Evolutionary conservation across 768 basidiomycete species (phyloP).

Genomic region (Mrakia blollopis): DNA sequence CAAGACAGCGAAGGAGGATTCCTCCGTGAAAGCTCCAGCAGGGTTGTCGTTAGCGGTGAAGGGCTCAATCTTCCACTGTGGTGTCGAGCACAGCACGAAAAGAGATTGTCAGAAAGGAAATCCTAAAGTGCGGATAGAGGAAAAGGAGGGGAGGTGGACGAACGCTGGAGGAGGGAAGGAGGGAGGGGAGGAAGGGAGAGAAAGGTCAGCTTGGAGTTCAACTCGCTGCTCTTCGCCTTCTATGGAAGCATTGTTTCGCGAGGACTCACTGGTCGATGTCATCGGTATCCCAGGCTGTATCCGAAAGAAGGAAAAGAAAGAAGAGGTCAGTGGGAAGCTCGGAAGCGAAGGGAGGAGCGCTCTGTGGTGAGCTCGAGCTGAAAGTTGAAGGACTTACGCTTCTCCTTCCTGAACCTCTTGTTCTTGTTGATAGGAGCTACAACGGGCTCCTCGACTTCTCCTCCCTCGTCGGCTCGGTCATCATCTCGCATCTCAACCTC

Average conservation of each 20-base stretch:
- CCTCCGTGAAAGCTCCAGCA: conserved; percentile 75
- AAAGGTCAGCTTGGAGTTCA: conserved; percentile 3
- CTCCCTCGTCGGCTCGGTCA: neutral
- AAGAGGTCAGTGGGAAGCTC: neutral
- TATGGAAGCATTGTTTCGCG: neutral
- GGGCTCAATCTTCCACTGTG: conserved; percentile 80
- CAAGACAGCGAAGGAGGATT: conserved; percentile 94
- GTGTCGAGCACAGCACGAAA: neutral
- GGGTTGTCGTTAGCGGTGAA: conserved; percentile 71
- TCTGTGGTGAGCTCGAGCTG: neutral
- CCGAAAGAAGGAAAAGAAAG: neutral
- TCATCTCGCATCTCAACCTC: conserved; percentile 12
- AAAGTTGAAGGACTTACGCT: conserved; percentile 59
- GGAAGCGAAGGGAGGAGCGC: neutral
- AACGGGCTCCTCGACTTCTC: neutral
- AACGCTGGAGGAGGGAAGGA: conserved; percentile 15
- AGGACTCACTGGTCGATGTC: conserved; percentile 90
- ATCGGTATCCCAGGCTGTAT: conserved; percentile 93
- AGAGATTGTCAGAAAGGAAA: neutral
- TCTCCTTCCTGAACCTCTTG: conserved; percentile 86
- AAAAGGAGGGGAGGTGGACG: neutral
- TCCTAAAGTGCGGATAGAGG: neutral
- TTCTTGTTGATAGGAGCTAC: conserved; percentile 62
- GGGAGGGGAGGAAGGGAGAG: neutral
- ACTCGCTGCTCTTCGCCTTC: neutral